These are phyloP conservation scores for Trichoderma asperellum DNA, from an alignment of 2,329 filamentous ascomycete species.

Conservation along the genomic window DNA sequence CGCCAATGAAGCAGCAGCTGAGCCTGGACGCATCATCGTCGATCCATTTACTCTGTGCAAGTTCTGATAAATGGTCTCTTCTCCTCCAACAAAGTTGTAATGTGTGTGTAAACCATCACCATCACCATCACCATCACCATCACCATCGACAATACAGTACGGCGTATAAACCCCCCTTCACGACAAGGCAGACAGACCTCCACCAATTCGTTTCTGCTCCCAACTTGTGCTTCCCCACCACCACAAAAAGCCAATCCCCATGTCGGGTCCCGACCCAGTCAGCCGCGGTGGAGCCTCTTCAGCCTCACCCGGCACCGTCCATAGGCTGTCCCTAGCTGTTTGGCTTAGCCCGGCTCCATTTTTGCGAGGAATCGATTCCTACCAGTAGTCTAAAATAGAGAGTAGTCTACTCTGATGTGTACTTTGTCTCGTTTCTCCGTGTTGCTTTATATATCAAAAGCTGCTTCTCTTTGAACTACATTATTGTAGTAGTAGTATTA, in stretches of 20 bases:
- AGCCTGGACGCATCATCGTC: no score
- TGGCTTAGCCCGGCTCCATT: not conserved
- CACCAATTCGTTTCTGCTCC: not conserved
- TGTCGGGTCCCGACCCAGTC: constrained; percentile 17
- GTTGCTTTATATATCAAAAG: no score
- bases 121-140: not conserved
- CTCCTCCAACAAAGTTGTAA: not conserved
- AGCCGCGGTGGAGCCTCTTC: constrained; percentile 30
- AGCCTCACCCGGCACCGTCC: constrained; percentile 22
- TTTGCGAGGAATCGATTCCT: not conserved
- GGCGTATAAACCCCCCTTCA: not conserved
- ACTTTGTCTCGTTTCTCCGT: no score
- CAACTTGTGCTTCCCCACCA: not conserved
- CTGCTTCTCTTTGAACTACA: not conserved
- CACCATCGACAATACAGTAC: no score
- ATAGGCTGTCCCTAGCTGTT: not conserved
- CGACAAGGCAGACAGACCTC: not conserved
- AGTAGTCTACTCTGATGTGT: no score
- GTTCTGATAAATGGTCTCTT: not conserved
- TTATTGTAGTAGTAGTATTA: no score
- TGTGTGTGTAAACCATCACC: not conserved
- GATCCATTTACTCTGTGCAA: not conserved
- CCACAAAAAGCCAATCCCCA: not conserved
- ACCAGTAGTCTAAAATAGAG: not conserved
- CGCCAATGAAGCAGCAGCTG: not conserved